phyloP scores from a whole-genome alignment of 768 basidiomycete genomes.

The Cystobasidium onofrii region DNA sequence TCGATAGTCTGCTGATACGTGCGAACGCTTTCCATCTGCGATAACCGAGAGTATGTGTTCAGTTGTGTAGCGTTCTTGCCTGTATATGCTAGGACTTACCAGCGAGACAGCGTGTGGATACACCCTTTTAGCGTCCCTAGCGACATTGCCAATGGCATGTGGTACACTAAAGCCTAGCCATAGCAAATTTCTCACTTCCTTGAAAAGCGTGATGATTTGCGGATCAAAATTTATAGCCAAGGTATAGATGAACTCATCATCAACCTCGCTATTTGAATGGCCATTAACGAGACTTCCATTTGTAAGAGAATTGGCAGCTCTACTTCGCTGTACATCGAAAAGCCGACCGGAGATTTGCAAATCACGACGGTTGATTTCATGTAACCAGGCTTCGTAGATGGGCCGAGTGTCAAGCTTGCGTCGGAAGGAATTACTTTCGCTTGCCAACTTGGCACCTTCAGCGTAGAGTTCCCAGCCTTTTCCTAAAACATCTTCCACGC shows the following conservation, averaged over 20 bases:
- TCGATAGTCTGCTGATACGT: conserved; percentile 94
- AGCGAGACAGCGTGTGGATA: conserved; percentile 91
- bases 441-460: conserved; percentile 95
- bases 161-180: conserved; percentile 96
- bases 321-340: conserved; percentile 63
- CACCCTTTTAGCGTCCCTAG: conserved; percentile 95
- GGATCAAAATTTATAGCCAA: conserved; percentile 96
- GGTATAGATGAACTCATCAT: conserved; percentile 53
- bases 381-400: conserved; percentile 92
- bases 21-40: conserved; percentile 89
- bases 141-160: conserved; percentile 88
- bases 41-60: too few relatives aligned
- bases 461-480: conserved; percentile 98
- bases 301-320: conserved; percentile 47
- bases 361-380: conserved; percentile 85
- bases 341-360: conserved; percentile 84
- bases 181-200: conserved; percentile 88
- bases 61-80: too few relatives aligned
- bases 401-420: conserved; percentile 91
- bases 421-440: conserved; percentile 80
- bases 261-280: not conserved
- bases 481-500: conserved; percentile 92
- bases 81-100: too few relatives aligned
- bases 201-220: conserved; percentile 96
- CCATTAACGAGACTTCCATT: not conserved